Conservation (phyloP, 108 stramenopile species). For the Nitzschia inconspicua region DNA sequence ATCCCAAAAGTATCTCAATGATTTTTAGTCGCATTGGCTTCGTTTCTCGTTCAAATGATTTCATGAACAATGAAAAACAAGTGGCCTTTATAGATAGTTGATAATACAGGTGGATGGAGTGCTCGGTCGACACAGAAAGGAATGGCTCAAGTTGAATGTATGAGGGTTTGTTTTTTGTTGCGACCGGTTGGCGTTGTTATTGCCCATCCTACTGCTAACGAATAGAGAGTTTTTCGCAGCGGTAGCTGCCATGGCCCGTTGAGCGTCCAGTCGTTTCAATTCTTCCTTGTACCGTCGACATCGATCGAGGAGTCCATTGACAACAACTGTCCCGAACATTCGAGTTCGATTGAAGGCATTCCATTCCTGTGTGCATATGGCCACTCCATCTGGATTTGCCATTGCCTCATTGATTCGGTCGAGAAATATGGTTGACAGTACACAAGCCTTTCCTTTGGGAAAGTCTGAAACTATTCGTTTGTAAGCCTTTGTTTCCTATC, state of each 20-base stretch:
- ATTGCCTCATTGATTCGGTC: constrained; percentile 12
- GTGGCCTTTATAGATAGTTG: no score
- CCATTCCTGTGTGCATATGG: constrained; percentile 61
- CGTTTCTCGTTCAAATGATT: no score
- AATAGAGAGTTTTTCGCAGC: constrained; percentile 20
- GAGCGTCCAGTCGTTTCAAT: constrained; percentile 57
- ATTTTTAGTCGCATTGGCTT: no score
- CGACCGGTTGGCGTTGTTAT: constrained; percentile 4
- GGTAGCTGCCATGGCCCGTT: constrained; percentile 38
- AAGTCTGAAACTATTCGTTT: constrained; percentile 69
- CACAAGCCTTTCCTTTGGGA: constrained; percentile 65
- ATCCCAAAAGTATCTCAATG: no score
- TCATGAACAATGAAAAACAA: no score
- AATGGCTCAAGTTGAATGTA: constrained; percentile 62
- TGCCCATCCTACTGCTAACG: not conserved
- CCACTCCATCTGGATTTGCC: constrained; percentile 3
- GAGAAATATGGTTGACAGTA: constrained; percentile 49
- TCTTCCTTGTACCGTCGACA: constrained; percentile 72
- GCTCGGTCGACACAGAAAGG: no score
- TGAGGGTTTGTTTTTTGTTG: not conserved
- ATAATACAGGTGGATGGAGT: no score
- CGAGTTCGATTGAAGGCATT: constrained; percentile 63
- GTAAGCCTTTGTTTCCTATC: constrained; percentile 51
- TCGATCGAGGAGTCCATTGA: constrained; percentile 67
- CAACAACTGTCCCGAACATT: constrained; percentile 57